Base-by-base conservation (phyloP, 768 basidiomycete genomes). In the Leucogyrophana mollusca region DNA sequence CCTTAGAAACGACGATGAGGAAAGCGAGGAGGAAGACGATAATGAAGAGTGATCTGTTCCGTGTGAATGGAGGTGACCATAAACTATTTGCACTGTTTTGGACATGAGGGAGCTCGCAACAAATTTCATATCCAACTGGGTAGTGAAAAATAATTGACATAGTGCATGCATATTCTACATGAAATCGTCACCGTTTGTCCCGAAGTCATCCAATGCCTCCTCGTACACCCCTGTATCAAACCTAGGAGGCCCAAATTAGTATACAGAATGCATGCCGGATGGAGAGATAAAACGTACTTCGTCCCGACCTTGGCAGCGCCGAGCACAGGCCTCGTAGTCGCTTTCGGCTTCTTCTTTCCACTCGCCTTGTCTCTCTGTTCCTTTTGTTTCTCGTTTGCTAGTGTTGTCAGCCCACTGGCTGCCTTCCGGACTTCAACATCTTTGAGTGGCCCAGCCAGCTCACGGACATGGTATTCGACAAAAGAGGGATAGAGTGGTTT, bases 351-450 rank as follows among this genome's bases (percentile, higher is more conserved):
- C 74, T 93, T 95, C 80, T 94, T 96, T 23, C 92, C 91, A 49
- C 81, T 85, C 2, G 82, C 75, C 64, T 87, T 90, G 27, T 94
- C 91, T 52, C 86, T 78, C 56, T 87, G 83, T 61, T 91, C 91
- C 68, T 83, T 90, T 70, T 94, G 90, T 72, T 98, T 99, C 72
- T 94, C 92, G 59, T 95, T 97, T 40, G 93, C 88, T 5, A 98
- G 74, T 3, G 89, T 85, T 13, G 90, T 91, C 45, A 99, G 71
- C 3, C 74, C 83, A 40, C 83, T 87, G 0, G 92, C 90, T 0
- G 82, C 90, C 62, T 97, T 97, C 51, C 94, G 80, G 21, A 93
- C 85, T 56, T 99, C 95, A 42, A 93, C 83, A 51, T 97, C 93
- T 57, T 85, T 88, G 45, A 98, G 76, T 4, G 91, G 82, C 48